Base-by-base conservation (phyloP, 2,329 filamentous ascomycete species). In the Pyricularia grisea region DNA sequence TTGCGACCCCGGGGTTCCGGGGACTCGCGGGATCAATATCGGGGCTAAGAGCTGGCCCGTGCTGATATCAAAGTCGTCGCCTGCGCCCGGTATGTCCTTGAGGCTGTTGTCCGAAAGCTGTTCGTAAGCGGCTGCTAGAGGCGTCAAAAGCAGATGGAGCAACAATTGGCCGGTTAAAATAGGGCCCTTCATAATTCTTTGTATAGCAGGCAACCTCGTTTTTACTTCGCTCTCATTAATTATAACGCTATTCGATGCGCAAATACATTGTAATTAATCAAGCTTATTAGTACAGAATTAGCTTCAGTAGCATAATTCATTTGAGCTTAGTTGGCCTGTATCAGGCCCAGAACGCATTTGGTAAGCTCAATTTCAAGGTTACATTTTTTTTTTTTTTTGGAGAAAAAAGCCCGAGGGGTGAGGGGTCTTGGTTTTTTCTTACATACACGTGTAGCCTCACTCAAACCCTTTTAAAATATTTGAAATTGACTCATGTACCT, bases 21-120 rank as follows among this genome's bases (percentile, higher is more conserved):
- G 92, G 0, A 99, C 94, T 71, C 95, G 91, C 1, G 95, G 90
- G 67, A 91, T 88, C 68, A 99, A 84, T 74, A 99, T 94, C 1
- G 94, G 95, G 3, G 94, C 86, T 36, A 99, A 87, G 23, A 99
- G 84, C 4, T 86, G 82, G 73, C 93, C 93, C 42, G 83, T 85
- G 70, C 90, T 80, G 73, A 95, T 92, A 79, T 97, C 87, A 77
- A 97, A 94, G 78, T 93, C 91, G 69, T 83, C 79, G 70, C 87
- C 89, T 1, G 89, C 89, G n/a, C 85, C 86, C 14, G 93, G 92
- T 20, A 99, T 85, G 68, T 82, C 83, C 72, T 83, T 85, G 63
- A 98, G 84, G 42, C 91, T 90, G 69, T 87, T 85, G 79, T 97
- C 91, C 50, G 92, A 92, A 70, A 98, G 83, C 65, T 64, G 23